Percentiles rank a stretch among this genome's conserved stretches.
These are phyloP conservation scores for Turnera subulata DNA, from an alignment of 345 rosid species.

Conservation along the genomic window DNA sequence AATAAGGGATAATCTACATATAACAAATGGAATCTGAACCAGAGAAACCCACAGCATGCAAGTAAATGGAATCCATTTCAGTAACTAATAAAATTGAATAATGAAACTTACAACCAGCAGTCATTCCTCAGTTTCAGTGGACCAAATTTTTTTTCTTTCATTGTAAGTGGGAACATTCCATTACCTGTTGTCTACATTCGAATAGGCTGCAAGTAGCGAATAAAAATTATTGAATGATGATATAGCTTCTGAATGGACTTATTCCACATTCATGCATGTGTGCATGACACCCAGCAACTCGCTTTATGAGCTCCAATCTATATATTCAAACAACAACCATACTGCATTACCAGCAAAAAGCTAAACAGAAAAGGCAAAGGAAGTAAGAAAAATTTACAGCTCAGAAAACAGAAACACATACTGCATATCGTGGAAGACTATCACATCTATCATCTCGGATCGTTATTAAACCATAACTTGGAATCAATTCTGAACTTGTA, in stretches of 20 bases:
- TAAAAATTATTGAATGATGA: background rate
- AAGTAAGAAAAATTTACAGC: background rate
- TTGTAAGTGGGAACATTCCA: too few species aligned
- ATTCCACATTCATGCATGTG: background rate
- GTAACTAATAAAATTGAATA: background rate
- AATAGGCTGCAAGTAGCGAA: background rate
- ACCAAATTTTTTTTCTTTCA: too few species aligned
- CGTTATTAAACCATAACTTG: background rate
- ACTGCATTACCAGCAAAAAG: background rate
- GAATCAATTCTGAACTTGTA: background rate
- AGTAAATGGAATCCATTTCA: background rate
- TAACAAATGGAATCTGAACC: background rate
- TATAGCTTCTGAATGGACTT: background rate
- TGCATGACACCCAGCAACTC: background rate
- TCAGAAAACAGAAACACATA: slow-evolving; percentile 10
- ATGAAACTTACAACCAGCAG: background rate
- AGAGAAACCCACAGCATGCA: background rate
- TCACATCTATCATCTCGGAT: background rate
- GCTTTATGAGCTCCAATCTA: background rate
- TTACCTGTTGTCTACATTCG: too few species aligned
- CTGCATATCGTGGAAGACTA: slow-evolving; percentile 23
- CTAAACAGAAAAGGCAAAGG: background rate
- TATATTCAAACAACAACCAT: background rate
- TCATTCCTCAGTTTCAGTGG: background rate
- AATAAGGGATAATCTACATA: too few species aligned